Percentiles rank a stretch among this genome's conserved stretches.
phyloP scores from a whole-genome alignment of 495 filamentous ascomycete genomes.

The Xylaria sp. region DNA sequence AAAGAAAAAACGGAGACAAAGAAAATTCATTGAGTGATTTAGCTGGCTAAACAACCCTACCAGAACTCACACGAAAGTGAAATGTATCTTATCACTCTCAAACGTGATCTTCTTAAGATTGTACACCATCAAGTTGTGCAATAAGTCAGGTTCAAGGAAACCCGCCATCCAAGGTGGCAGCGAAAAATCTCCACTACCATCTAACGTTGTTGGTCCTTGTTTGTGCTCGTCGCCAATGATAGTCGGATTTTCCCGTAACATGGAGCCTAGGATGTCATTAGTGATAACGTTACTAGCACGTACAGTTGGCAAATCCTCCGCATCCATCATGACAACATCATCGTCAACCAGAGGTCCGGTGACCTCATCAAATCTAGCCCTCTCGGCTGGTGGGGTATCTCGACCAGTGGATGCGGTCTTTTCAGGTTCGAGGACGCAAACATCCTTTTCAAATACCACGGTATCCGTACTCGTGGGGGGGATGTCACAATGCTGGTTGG shows the following conservation, averaged over 20 bases:
- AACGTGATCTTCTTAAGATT: background rate
- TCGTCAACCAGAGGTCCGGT: background rate
- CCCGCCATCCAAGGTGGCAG: background rate
- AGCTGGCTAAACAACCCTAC: background rate
- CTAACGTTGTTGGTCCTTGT: background rate
- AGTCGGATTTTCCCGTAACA: background rate
- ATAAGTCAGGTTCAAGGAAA: background rate
- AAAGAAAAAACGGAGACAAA: background rate
- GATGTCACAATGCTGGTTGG: background rate
- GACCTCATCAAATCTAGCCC: background rate
- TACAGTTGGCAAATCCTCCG: background rate
- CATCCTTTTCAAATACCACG: background rate
- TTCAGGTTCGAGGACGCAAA: background rate
- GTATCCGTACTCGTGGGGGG: background rate
- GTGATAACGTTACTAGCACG: background rate
- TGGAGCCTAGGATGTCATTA: background rate
- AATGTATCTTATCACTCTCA: background rate
- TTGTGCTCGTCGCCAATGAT: background rate
- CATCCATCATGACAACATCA: background rate
- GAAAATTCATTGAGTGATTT: background rate
- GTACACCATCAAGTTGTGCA: background rate
- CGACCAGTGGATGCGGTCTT: background rate
- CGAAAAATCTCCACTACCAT: background rate
- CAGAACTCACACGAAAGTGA: background rate
- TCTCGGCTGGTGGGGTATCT: background rate